Percentiles rank a stretch among this genome's conserved stretches.
Evolutionary conservation across 192 early-diverging fungal genomes (phyloP).

Genomic region (Pecoramyces ruminantium): DNA sequence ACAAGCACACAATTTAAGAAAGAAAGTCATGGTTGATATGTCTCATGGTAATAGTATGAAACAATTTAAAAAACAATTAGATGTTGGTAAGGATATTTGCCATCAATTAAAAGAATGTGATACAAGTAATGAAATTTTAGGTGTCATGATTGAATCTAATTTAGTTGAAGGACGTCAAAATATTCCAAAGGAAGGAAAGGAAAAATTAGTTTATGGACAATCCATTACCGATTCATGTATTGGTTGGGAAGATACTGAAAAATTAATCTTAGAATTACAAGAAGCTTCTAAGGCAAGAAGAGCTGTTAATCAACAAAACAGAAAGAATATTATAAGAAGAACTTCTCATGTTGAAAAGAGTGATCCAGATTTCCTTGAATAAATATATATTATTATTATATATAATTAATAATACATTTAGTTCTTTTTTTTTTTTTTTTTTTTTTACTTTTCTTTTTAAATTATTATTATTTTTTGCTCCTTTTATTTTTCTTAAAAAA

Average conservation of each 20-base stretch:
- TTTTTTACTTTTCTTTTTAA: too few species aligned
- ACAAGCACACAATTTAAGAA: slow-evolving; percentile 3
- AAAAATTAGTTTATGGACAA: slow-evolving; percentile 65
- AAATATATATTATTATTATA: too few species aligned
- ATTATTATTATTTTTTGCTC: too few species aligned
- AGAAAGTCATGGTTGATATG: slow-evolving; percentile 81
- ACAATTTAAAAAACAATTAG: slow-evolving; percentile 63
- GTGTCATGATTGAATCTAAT: slow-evolving; percentile 93
- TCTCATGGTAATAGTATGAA: slow-evolving; percentile 90
- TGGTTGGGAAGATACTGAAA: slow-evolving; percentile 73
- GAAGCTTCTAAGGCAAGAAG: slow-evolving; percentile 14
- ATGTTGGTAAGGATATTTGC: slow-evolving; percentile 53
- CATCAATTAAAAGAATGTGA: neutral
- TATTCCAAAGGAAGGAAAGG: slow-evolving; percentile 55
- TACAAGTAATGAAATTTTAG: slow-evolving; percentile 44
- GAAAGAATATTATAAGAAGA: neutral
- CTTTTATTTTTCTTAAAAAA: too few species aligned
- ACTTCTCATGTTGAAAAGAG: neutral
- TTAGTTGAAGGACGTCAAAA: slow-evolving; percentile 64
- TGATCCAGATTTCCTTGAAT: neutral
- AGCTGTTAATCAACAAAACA: neutral
- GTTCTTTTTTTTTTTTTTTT: too few species aligned
- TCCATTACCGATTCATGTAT: slow-evolving; percentile 90
- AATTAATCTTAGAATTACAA: slow-evolving; percentile 50
- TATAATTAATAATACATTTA: too few species aligned